A percentile compares a stretch with the other conserved stretches of the same genome.
phyloP scores from a whole-genome alignment of 495 filamentous ascomycete genomes.

The Talaromyces adpressus region DNA sequence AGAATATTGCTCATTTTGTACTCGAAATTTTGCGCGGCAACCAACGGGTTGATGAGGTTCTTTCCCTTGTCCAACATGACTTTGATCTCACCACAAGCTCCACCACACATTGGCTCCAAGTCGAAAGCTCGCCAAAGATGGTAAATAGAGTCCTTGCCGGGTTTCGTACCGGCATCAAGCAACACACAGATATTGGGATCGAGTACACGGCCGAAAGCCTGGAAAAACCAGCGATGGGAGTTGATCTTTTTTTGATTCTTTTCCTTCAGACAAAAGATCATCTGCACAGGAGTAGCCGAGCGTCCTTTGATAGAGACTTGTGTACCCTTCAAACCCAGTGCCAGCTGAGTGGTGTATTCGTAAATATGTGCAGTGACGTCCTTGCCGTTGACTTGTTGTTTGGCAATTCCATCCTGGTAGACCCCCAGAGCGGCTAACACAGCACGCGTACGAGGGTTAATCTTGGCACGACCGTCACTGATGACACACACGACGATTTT shows the following conservation, averaged over 20 bases:
- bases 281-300: slow-evolving; percentile 77
- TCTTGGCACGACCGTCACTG: slow-evolving; percentile 96
- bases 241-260: slow-evolving; percentile 99
- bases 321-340: slow-evolving; percentile 78
- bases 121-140: slow-evolving; percentile 99
- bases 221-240: slow-evolving; percentile 98
- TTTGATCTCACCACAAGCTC: slow-evolving; percentile 98
- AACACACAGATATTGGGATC: slow-evolving; percentile 96
- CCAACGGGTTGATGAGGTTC: slow-evolving; percentile 86
- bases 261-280: slow-evolving; percentile 98
- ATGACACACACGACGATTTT: slow-evolving; percentile 99
- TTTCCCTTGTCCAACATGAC: slow-evolving; percentile 93
- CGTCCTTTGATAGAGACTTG: slow-evolving; percentile 74
- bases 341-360: slow-evolving; percentile 96
- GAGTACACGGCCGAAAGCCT: slow-evolving; percentile 87
- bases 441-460: slow-evolving; percentile 85
- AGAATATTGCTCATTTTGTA: slow-evolving; percentile 99
- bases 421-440: slow-evolving; percentile 90
- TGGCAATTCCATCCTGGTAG: slow-evolving; percentile 97
- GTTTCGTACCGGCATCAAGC: slow-evolving; percentile 92
- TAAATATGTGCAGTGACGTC: slow-evolving; percentile 98
- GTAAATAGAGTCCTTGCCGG: slow-evolving; percentile 90
- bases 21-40: slow-evolving; percentile 98
- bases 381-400: slow-evolving; percentile 94
- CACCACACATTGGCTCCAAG: slow-evolving; percentile 91